These are phyloP conservation scores for Coemansia sp. DNA, from an alignment of 192 early-diverging fungal genomes.

Conservation along the genomic window DNA sequence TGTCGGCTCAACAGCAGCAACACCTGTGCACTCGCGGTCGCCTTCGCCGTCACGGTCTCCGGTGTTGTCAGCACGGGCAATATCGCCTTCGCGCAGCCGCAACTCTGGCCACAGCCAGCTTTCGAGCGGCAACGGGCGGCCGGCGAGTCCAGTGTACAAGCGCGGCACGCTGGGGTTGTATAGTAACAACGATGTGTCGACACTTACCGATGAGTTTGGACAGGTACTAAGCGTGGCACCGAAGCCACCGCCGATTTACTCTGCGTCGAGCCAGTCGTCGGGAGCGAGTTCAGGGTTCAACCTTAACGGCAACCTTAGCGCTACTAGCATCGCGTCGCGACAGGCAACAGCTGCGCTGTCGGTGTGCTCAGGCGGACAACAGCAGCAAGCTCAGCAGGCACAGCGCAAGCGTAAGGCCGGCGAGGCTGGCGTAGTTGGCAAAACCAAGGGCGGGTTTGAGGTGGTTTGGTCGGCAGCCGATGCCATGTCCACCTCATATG, in stretches of 20 bases:
- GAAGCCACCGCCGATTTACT: constrained; percentile 18
- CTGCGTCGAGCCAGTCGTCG: constrained; percentile 49
- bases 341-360: constrained; percentile 13
- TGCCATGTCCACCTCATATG: constrained; percentile 49
- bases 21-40: constrained; percentile 16
- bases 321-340: constrained; percentile 23
- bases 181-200: constrained; percentile 26
- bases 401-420: constrained; percentile 54
- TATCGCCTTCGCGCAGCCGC: constrained; percentile 31
- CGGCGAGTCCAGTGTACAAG: constrained; percentile 40
- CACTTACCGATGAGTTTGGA: constrained; percentile 48
- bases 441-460: constrained; percentile 53
- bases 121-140: constrained; percentile 18
- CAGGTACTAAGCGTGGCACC: constrained; percentile 27
- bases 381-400: constrained; percentile 5
- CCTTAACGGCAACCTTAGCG: constrained; percentile 26
- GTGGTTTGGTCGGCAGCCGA: constrained; percentile 52
- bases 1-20: constrained; percentile 17
- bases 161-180: constrained; percentile 46
- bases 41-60: constrained; percentile 33
- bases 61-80: constrained; percentile 17
- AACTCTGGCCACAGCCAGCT: constrained; percentile 34
- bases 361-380: constrained; percentile 3
- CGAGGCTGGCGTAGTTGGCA: constrained; percentile 49
- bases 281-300: constrained; percentile 47